These are phyloP conservation scores for Microdochium trichocladiopsis DNA, from an alignment of 2,329 filamentous ascomycete species.

Conservation along the genomic window DNA sequence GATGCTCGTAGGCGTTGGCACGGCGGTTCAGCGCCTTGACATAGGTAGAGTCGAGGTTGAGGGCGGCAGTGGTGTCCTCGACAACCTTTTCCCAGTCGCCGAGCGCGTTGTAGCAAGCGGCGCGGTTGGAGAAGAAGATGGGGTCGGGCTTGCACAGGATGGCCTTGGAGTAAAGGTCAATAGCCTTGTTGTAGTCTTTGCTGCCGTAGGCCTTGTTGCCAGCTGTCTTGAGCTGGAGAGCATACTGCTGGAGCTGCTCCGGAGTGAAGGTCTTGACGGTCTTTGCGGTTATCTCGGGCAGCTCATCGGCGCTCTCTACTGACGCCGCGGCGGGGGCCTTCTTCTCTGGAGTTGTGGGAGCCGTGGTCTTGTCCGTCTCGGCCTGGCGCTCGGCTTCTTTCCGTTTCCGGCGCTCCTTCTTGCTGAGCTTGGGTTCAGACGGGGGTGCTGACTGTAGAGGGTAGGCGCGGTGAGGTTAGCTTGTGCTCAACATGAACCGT, in stretches of 20 bases:
- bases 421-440: conserved; percentile 65
- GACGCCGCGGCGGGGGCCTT: conserved; percentile 41
- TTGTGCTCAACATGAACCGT: background rate
- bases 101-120: conserved; percentile 92
- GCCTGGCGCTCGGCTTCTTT: conserved; percentile 68
- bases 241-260: conserved; percentile 77
- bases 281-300: conserved; percentile 60
- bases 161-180: conserved; percentile 90
- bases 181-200: conserved; percentile 90
- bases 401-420: conserved; percentile 83
- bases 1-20: conserved; percentile 93
- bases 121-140: conserved; percentile 98
- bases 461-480: conserved; percentile 26
- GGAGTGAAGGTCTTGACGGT: conserved; percentile 42
- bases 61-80: conserved; percentile 90
- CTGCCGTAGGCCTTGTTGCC: conserved; percentile 95
- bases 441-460: conserved; percentile 18
- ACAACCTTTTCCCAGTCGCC: conserved; percentile 93
- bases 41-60: conserved; percentile 90
- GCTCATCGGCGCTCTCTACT: conserved; percentile 55
- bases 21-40: conserved; percentile 96
- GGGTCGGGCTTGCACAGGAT: conserved; percentile 96
- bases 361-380: conserved; percentile 30
- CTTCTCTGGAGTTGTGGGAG: conserved; percentile 15
- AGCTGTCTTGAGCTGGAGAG: conserved; percentile 85